Evolutionary conservation across 148 eudicot genomes (phyloP).

Genomic region (Mesembryanthemum crystallinum): DNA sequence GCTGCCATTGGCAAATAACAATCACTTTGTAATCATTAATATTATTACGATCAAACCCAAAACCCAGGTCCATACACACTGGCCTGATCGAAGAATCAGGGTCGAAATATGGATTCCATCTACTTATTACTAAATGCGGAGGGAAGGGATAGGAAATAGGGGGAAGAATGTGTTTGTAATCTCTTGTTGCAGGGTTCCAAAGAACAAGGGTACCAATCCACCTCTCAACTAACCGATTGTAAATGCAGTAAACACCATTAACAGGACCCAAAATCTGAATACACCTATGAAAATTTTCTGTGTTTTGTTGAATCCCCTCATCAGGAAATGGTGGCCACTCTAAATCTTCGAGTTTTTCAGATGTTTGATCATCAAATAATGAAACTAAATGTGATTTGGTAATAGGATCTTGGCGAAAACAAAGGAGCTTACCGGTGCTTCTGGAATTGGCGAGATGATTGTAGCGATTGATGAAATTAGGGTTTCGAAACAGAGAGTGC

Average conservation of each 20-base stretch:
- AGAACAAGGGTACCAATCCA: background rate
- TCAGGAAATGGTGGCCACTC: conserved; percentile 13
- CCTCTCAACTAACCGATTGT: background rate
- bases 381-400: background rate
- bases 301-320: background rate
- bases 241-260: conserved; percentile 9
- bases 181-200: conserved; percentile 11
- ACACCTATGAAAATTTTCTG: background rate
- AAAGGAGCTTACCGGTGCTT: background rate
- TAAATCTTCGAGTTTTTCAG: background rate
- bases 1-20: background rate
- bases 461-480: background rate
- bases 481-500: background rate
- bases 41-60: conserved; percentile 2
- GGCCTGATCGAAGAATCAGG: background rate
- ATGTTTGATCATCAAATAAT: background rate
- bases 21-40: conserved; percentile 5
- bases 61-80: background rate
- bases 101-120: background rate
- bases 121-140: background rate
- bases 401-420: background rate
- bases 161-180: background rate
- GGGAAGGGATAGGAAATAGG: conserved; percentile 8
- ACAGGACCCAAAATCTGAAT: conserved; percentile 10
- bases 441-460: background rate